Evolutionary conservation across 2,329 filamentous ascomycete species (phyloP), one percentile per base, ranked within the genome.

Genomic region (Cladobotryum protrusum): DNA sequence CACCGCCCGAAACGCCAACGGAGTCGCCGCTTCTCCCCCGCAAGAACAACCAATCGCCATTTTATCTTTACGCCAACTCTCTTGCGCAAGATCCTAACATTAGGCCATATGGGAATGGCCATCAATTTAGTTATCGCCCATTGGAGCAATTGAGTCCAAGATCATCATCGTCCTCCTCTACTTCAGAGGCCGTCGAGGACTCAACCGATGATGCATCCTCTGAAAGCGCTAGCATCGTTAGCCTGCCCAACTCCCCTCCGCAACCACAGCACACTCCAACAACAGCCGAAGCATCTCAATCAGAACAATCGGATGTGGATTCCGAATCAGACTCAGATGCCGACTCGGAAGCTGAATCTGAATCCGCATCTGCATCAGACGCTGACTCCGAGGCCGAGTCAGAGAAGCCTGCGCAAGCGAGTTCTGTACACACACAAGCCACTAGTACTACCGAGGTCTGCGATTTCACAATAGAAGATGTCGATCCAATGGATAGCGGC

Each of bases 1-100:
- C 74, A 58, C 74, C 73, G 54, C 73, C 73, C 37, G 71, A 72
- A 45, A 75, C 73, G 37, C 74, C 73, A 46, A 73, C 70, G 37
- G 63, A 66, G 34, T 66, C 66, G 48, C 67, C 68, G 49, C 59
- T 61, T 29, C 60, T 64, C 52, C 57, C 61, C 45, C 66, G 64
- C 57, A 67, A 66, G 52, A 63, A 61, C 54, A 63, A 61, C 54
- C 57, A 65, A 58, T 59, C 65, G 50, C 57, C 61, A 50, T 66
- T 67, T 50, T 58, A 63, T 45, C 63, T 61, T 49, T 59, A 61
- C 41, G 57, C 61, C 44, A 61, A 59, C 13, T 50, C 65, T n/a
- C 50, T 67, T 12, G 53, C 58, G 14, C 62, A 66, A 43, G 67
- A 70, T 43, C 65, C 69, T 12, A 68, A 66, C 51, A 76, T 77